Percentiles rank a stretch among this genome's conserved stretches.
Conservation (phyloP, 139 green algal species). For the Diplosphaera chodatii region DNA sequence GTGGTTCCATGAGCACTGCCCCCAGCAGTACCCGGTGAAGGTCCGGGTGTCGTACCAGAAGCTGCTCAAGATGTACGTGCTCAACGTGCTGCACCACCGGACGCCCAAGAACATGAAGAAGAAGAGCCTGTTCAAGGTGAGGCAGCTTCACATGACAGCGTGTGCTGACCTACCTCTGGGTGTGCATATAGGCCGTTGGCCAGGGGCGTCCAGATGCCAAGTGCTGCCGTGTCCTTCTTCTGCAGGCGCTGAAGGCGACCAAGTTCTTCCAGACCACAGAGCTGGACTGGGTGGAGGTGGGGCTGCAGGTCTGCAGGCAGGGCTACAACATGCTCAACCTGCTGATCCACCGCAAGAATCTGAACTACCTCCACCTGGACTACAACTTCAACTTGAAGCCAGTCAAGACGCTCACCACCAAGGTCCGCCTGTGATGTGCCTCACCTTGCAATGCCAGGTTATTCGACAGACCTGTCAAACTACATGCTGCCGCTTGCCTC, state of each 20-base stretch:
- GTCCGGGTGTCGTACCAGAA: slow-evolving; percentile 99
- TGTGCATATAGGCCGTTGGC: too few species aligned
- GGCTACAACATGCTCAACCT: slow-evolving; percentile 99
- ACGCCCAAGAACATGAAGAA: slow-evolving; percentile 92
- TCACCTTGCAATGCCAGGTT: too few species aligned
- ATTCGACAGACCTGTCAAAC: too few species aligned
- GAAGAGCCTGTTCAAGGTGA: slow-evolving; percentile 78
- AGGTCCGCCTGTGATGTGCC: slow-evolving; percentile 22
- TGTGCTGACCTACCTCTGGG: too few species aligned
- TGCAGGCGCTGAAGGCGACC: slow-evolving; percentile 74
- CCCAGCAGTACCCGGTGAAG: slow-evolving; percentile 87
- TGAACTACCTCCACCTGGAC: slow-evolving; percentile 99
- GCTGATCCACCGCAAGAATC: slow-evolving; percentile 99
- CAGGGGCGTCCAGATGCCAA: too few species aligned
- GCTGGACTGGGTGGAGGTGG: slow-evolving; percentile 99
- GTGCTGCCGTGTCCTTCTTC: too few species aligned
- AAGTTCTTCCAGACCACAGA: slow-evolving; percentile 99
- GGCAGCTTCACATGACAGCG: too few species aligned
- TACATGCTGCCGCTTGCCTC: too few species aligned
- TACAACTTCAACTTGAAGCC: slow-evolving; percentile 99
- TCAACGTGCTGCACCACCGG: slow-evolving; percentile 93
- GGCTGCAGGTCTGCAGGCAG: slow-evolving; percentile 97
- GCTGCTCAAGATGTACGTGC: slow-evolving; percentile 97
- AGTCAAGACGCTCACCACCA: slow-evolving; percentile 99
- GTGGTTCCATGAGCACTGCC: slow-evolving; percentile 93